Evolutionary conservation across 1,284 basidiomycete species (phyloP), one percentile per base, ranked within the genome.

Genomic region (Wolfiporia cocos): DNA sequence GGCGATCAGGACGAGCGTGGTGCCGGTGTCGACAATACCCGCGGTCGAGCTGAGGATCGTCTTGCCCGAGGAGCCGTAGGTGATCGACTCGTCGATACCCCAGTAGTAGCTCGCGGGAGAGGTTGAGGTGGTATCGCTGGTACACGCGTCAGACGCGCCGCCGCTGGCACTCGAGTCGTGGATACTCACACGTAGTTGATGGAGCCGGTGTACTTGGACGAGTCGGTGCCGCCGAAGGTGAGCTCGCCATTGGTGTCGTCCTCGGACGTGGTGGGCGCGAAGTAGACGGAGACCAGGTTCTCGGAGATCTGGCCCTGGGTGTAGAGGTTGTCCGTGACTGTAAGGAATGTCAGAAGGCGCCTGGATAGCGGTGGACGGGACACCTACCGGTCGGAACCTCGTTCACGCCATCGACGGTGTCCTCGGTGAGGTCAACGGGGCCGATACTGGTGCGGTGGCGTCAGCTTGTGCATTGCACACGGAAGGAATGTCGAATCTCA

Each of bases 21-120:
- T 68, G 42, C 74, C 76, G 19, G 78, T 81, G 57, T 83, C 81
- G 40, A 83, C 76, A 43, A 84, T 78, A 47, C 81, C 81, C 20
- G 77, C 71, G 14, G 71, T 74, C 21, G 43, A 47, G 3, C 60
- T 37, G 43, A 83, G 57, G 41, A 79, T 74, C 22, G 56, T 61
- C 12, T 58, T 69, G 17, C 21, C 21, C n/a, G n/a, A n/a, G 4
- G 63, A 60, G 4, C 76, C 74, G 49, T 77, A 82, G n/a, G 58
- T 61, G 46, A 84, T 67, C 34, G 68, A 66, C 61, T 82, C 69
- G 54, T 78, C 63, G 51, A 84, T 77, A 30, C 81, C 81, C 76
- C 77, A 84, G 66, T 69, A 83, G 29, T 61, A 48, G 37, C 51
- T 62, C 7, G 78, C 66, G 20, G 79, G 80, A 7, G 44, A 57